Percentiles rank a stretch among this genome's conserved stretches.
Evolutionary conservation across 148 eudicot species (phyloP).

Genomic region (Fallopia convolvulus): DNA sequence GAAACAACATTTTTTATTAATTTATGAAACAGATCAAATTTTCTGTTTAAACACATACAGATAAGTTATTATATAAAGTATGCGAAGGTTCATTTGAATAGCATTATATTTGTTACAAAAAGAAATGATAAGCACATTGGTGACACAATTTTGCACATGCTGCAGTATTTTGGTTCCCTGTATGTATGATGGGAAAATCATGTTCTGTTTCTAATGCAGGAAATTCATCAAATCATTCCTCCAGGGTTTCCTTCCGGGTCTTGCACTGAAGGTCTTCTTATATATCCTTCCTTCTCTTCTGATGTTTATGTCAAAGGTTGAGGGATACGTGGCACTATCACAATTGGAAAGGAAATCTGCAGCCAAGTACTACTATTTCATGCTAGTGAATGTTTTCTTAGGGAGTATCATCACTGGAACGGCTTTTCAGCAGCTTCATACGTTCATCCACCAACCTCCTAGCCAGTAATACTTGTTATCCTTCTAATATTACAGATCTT

Average conservation of each 20-base stretch:
- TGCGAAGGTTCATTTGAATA: background rate
- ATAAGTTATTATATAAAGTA: background rate
- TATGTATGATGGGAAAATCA: background rate
- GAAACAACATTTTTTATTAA: background rate
- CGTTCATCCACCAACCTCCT: conserved; percentile 87
- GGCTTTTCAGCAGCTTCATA: conserved; percentile 82
- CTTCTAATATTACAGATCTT: background rate
- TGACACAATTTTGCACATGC: background rate
- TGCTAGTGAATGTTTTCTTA: conserved; percentile 92
- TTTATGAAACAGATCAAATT: background rate
- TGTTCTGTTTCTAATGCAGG: conserved; percentile 44
- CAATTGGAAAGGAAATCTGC: conserved; percentile 80
- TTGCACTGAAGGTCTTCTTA: conserved; percentile 81
- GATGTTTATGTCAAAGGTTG: conserved; percentile 91
- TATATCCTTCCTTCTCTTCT: conserved; percentile 68
- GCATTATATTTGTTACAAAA: background rate
- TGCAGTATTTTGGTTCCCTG: background rate
- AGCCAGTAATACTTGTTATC: conserved; percentile 46
- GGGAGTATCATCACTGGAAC: conserved; percentile 93
- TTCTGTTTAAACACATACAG: background rate
- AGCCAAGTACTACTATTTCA: conserved; percentile 85
- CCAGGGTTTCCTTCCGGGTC: conserved; percentile 98
- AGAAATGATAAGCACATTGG: background rate
- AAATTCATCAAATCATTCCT: conserved; percentile 75
- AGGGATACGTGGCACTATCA: conserved; percentile 76